Evolutionary conservation across 2,329 filamentous ascomycete species (phyloP).

Genomic region (Xylariaceae sp.): DNA sequence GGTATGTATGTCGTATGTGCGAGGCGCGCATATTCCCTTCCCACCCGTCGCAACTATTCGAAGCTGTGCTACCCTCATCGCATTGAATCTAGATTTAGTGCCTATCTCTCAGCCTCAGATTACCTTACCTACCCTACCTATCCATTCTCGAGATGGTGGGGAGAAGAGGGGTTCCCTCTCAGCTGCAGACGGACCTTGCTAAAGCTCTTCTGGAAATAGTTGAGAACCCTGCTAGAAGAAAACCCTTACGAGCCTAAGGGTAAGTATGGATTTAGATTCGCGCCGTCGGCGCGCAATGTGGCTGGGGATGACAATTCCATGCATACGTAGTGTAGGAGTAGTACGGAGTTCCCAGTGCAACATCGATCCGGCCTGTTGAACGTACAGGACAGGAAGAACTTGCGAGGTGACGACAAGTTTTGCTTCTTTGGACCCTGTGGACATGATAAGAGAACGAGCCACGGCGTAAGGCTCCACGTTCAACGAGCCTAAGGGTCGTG

Average conservation of each 20-base stretch:
- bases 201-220: not conserved
- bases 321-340: not conserved
- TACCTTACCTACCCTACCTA: not conserved
- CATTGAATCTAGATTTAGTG: constrained; percentile 1
- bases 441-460: too few species aligned
- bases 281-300: not conserved
- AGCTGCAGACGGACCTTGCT: constrained; percentile 10
- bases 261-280: not conserved
- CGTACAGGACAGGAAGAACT: constrained; percentile 10
- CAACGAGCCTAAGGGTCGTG: not conserved
- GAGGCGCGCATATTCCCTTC: too few species aligned
- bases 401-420: constrained; percentile 3
- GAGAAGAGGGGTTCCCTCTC: not conserved
- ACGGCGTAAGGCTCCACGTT: too few species aligned
- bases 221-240: not conserved
- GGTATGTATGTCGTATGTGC: too few species aligned
- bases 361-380: constrained; percentile 16
- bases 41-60: not conserved
- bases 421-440: not conserved
- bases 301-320: not conserved
- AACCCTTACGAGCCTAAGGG: not conserved
- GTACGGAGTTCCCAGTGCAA: constrained; percentile 5
- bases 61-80: not conserved
- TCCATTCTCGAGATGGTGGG: not conserved
- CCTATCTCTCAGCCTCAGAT: constrained; percentile 4